Percentiles rank a stretch among this genome's conserved stretches.
Evolutionary conservation across 129 eudicot genomes (phyloP).

Genomic region (Gnaphalium uliginosum): DNA sequence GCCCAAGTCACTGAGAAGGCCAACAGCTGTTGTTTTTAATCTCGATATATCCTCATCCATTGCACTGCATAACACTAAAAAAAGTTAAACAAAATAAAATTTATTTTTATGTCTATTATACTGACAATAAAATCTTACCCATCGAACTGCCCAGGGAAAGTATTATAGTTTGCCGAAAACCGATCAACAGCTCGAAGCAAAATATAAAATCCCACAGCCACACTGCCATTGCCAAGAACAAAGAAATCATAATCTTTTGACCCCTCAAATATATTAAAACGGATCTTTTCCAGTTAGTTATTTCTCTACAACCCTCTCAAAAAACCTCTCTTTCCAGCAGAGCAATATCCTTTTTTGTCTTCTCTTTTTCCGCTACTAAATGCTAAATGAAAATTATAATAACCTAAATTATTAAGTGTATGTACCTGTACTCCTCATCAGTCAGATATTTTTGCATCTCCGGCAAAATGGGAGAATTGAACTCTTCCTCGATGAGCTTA

Average conservation of each 20-base stretch:
- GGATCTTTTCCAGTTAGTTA: background rate
- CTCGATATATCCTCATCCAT: constrained; percentile 95
- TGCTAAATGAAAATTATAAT: background rate
- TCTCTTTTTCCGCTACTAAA: background rate
- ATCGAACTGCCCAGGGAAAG: constrained; percentile 94
- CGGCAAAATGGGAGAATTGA: constrained; percentile 60
- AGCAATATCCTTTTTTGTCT: background rate
- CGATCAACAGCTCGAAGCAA: constrained; percentile 96
- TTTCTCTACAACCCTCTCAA: no score
- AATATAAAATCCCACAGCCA: constrained; percentile 84
- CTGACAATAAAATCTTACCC: constrained; percentile 54
- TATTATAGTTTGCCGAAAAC: constrained; percentile 71
- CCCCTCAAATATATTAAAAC: background rate
- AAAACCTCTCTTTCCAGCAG: no score
- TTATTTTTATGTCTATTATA: background rate
- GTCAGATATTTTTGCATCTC: constrained; percentile 86
- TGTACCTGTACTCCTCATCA: constrained; percentile 89
- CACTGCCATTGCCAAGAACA: constrained; percentile 41
- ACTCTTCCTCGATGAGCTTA: constrained; percentile 81
- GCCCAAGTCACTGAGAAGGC: constrained; percentile 80
- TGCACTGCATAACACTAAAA: constrained; percentile 44
- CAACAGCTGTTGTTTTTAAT: constrained; percentile 75
- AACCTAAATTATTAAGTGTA: background rate
- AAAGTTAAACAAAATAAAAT: background rate
- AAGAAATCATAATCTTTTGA: background rate